A percentile compares a stretch with the other conserved stretches of the same genome.
Evolutionary conservation across 2,329 filamentous ascomycete species (phyloP).

Genomic region (Bipolaris bicolor): DNA sequence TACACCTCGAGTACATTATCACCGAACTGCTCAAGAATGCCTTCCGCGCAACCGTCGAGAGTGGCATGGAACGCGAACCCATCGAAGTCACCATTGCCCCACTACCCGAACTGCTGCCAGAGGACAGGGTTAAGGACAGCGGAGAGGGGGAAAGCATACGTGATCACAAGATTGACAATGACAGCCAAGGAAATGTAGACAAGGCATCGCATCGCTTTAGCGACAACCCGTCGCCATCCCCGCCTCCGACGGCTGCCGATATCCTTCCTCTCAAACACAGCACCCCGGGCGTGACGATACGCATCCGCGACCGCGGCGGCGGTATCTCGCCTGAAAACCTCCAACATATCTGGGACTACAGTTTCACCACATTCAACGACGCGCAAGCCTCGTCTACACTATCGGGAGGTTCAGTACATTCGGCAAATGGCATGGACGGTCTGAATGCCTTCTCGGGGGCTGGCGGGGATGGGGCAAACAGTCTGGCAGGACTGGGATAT

Average conservation of each 20-base stretch:
- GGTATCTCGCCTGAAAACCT: conserved; percentile 86
- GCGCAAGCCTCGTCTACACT: conserved; percentile 58
- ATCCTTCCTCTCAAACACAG: conserved; percentile 57
- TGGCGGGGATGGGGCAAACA: conserved; percentile 76
- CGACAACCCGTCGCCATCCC: conserved; percentile 25
- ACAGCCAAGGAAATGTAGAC: conserved; percentile 42
- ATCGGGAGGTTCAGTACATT: conserved; percentile 43
- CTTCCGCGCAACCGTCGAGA: conserved; percentile 91
- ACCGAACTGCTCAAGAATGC: conserved; percentile 97
- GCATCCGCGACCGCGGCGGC: conserved; percentile 93
- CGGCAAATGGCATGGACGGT: conserved; percentile 61
- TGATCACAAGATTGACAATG: conserved; percentile 30
- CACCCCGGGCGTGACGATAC: conserved; percentile 86
- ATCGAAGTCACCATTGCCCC: conserved; percentile 91
- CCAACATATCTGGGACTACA: conserved; percentile 93
- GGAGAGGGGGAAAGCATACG: conserved; percentile 14
- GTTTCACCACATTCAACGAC: conserved; percentile 91
- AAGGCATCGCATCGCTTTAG: conserved; percentile 40
- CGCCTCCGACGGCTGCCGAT: conserved; percentile 38
- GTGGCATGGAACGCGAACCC: conserved; percentile 76
- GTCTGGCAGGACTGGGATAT: conserved; percentile 86
- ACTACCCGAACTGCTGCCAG: conserved; percentile 57
- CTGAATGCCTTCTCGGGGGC: conserved; percentile 76
- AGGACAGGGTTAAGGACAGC: conserved; percentile 24
- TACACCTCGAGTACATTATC: conserved; percentile 96